Evolutionary conservation across 2,329 filamentous ascomycete genomes (phyloP).

Genomic region (Sphaerostilbella broomeana): DNA sequence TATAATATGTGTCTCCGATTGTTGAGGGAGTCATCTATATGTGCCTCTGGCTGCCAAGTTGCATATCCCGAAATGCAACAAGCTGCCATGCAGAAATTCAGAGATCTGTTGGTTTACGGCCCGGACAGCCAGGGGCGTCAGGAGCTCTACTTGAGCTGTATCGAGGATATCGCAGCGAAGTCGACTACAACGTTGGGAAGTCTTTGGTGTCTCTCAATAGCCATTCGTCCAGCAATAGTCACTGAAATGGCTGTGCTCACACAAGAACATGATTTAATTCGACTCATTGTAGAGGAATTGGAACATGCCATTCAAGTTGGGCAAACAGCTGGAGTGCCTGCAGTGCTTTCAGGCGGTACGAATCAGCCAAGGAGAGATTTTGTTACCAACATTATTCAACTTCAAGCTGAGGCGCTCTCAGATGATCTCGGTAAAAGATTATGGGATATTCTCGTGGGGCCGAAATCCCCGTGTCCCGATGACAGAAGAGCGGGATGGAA

Average conservation of each 20-base stretch:
- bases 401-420: conserved; percentile 57
- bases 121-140: conserved; percentile 49
- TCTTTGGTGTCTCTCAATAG: conserved; percentile 54
- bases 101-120: conserved; percentile 51
- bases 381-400: conserved; percentile 50
- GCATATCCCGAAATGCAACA: conserved; percentile 56
- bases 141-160: conserved; percentile 59
- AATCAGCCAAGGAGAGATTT: conserved; percentile 52
- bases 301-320: conserved; percentile 42
- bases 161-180: conserved; percentile 59
- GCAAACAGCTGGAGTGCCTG: conserved; percentile 31
- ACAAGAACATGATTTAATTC: conserved; percentile 54
- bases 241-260: conserved; percentile 53
- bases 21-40: conserved; percentile 62
- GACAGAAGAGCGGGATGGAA: conserved; percentile 65
- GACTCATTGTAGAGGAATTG: conserved; percentile 58
- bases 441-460: conserved; percentile 69
- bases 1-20: conserved; percentile 56
- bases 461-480: conserved; percentile 48
- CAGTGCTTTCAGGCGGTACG: conserved; percentile 40
- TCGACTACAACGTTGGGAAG: conserved; percentile 64
- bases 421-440: conserved; percentile 55
- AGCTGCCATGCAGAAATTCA: conserved; percentile 57
- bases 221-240: conserved; percentile 39
- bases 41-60: conserved; percentile 45